Evolutionary conservation across 495 filamentous ascomycete species (phyloP), one percentile per base, ranked within the genome.

Genomic region (Daldinia grandis): DNA sequence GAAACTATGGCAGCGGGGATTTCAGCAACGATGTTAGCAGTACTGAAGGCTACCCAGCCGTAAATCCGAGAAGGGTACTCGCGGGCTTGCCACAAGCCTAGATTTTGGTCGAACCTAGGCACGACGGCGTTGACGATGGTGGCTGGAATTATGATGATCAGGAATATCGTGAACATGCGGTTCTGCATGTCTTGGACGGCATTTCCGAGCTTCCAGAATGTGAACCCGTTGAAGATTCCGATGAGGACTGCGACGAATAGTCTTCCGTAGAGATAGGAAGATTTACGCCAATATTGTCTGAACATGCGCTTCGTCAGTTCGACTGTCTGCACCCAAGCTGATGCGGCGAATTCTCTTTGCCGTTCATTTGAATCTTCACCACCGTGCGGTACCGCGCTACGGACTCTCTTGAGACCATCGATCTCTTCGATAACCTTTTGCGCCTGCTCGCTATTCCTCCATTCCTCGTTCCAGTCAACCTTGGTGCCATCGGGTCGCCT

Each of bases 141-240:
- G 0, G 92, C 88, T 0, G 92, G 89, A 66, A 95, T 86, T 38
- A 92, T 84, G 58, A 94, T 80, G 72, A 95, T 90, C 37, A 93
- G 65, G 83, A 94, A 95, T 59, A 78, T 75, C 0, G 90, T 89
- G 84, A 95, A 95, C 85, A 96, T 89, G 66, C 90, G 87, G 78
- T 92, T 87, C 78, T 96, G 91, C 81, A 97, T 88, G 67, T 91
- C 90, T 35, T 85, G 81, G 3, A 92, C 79, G 1, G 84, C 86
- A 74, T 88, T 81, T 14, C 90, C 90, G 7, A 95, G 83, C 72
- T 89, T 83, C 81, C 86, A 95, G 81, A 95, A 97, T 15, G 93
- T 94, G 76, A 96, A 95, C n/a, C 91, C 90, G 77, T 92, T 92
- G 82, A 94, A 94, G 14, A 94, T 35, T 76, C 81, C 96, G 14